These are phyloP conservation scores for Trametes meyenii DNA, from an alignment of 768 basidiomycete species.

Conservation along the genomic window DNA sequence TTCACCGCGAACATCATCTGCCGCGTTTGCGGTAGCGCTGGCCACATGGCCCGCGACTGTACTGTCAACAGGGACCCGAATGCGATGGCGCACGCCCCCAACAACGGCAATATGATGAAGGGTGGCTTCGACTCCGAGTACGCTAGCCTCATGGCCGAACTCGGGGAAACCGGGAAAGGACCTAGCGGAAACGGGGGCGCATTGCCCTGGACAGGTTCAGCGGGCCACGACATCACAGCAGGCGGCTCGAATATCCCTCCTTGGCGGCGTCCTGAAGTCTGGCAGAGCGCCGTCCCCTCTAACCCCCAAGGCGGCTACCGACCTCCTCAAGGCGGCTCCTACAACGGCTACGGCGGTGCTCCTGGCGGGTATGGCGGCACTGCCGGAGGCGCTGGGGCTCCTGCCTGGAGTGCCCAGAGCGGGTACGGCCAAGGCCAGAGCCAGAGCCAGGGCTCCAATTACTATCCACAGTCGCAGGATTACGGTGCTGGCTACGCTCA, in stretches of 20 bases:
- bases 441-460: slow-evolving; percentile 32
- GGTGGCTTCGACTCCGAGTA: slow-evolving; percentile 97
- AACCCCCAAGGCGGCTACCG: slow-evolving; percentile 37
- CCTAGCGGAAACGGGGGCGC: slow-evolving; percentile 55
- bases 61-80: slow-evolving; percentile 91
- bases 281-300: slow-evolving; percentile 58
- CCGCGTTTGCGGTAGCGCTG: slow-evolving; percentile 96
- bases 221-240: slow-evolving; percentile 55
- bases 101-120: slow-evolving; percentile 55
- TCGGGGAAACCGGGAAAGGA: slow-evolving; percentile 79
- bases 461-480: slow-evolving; percentile 60
- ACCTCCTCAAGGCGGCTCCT: slow-evolving; percentile 11
- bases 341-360: slow-evolving; percentile 25
- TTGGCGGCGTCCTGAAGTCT: slow-evolving; percentile 89
- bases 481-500: slow-evolving; percentile 79
- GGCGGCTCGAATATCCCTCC: slow-evolving; percentile 83
- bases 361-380: slow-evolving; percentile 21
- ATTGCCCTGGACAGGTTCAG: slow-evolving; percentile 68
- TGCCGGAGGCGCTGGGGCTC: slow-evolving; percentile 2
- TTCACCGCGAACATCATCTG: slow-evolving; percentile 99
- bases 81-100: slow-evolving; percentile 43
- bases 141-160: slow-evolving; percentile 95
- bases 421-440: slow-evolving; percentile 30
- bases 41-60: slow-evolving; percentile 99
- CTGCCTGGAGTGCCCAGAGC: slow-evolving; percentile 39